Percentiles rank a stretch among this genome's conserved stretches.
These are phyloP conservation scores for Leishmania tropica DNA, from an alignment of 208 protist species.

Conservation along the genomic window DNA sequence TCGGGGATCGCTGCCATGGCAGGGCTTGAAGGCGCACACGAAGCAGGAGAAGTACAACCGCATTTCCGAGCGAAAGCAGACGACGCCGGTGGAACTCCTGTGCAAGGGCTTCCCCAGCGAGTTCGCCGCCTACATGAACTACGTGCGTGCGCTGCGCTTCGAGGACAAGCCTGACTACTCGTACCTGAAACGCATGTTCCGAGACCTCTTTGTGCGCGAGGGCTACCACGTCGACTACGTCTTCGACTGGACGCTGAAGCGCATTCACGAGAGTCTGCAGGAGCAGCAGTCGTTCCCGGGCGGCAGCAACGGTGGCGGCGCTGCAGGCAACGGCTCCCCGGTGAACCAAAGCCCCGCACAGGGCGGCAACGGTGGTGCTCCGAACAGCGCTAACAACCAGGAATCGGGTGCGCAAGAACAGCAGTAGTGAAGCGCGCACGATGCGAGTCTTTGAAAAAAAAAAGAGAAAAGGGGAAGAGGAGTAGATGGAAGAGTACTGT, in stretches of 20 bases:
- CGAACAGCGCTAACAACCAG: conserved; percentile 27
- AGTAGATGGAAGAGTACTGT: neutral
- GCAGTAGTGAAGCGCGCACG: conserved; percentile 5
- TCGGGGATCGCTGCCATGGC: conserved; percentile 98
- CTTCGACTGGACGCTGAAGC: conserved; percentile 98
- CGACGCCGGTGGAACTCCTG: conserved; percentile 94
- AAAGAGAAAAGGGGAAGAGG: neutral
- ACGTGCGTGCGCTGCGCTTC: conserved; percentile 96
- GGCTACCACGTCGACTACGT: conserved; percentile 98
- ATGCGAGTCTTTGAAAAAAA: neutral
- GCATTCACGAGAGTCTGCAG: conserved; percentile 71
- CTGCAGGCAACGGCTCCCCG: conserved; percentile 23
- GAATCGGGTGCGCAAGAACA: conserved; percentile 24
- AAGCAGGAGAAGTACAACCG: conserved; percentile 99
- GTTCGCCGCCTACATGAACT: conserved; percentile 98
- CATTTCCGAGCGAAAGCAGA: conserved; percentile 98
- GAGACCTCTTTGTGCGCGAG: conserved; percentile 98
- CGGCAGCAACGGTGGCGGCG: conserved; percentile 16
- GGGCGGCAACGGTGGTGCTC: conserved; percentile 22
- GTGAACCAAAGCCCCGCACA: conserved; percentile 18
- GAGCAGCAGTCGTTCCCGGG: conserved; percentile 46
- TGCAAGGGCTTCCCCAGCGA: conserved; percentile 95
- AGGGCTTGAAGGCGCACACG: conserved; percentile 95
- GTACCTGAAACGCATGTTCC: conserved; percentile 98
- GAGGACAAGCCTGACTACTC: conserved; percentile 99